These are phyloP conservation scores for Entomortierella parvispora DNA, from an alignment of 192 early-diverging fungal genomes.

Conservation along the genomic window DNA sequence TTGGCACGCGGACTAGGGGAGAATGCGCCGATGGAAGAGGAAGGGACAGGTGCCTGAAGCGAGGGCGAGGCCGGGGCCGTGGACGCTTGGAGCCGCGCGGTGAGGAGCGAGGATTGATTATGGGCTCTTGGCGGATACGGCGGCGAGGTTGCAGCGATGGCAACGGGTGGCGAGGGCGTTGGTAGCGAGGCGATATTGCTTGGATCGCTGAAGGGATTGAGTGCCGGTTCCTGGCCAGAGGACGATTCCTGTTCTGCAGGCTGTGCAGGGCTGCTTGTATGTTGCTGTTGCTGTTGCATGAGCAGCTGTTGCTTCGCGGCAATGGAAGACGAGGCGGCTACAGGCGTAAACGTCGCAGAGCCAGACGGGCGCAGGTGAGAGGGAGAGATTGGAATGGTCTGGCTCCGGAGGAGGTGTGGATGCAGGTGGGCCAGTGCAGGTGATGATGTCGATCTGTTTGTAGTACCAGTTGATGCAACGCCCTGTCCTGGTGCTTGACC, in stretches of 20 bases:
- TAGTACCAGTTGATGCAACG: not conserved
- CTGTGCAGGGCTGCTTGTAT: too few species aligned
- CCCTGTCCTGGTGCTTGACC: not conserved
- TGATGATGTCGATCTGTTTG: not conserved
- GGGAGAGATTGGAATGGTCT: conserved; percentile 37
- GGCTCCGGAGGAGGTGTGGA: conserved; percentile 32
- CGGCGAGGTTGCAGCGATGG: conserved; percentile 9
- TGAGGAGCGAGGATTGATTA: conserved; percentile 36
- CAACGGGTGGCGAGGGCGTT: not conserved
- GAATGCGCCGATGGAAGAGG: conserved; percentile 1
- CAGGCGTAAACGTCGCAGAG: conserved; percentile 28
- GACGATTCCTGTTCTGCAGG: conserved; percentile 1
- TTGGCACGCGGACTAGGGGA: conserved; percentile 12
- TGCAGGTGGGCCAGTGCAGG: conserved; percentile 1
- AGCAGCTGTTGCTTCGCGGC: conserved; percentile 33
- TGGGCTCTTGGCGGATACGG: conserved; percentile 18
- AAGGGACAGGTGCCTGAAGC: conserved; percentile 36
- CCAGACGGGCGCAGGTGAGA: conserved; percentile 28
- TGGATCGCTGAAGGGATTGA: conserved; percentile 37
- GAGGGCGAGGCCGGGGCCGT: conserved; percentile 13
- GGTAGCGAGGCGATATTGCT: conserved; percentile 10
- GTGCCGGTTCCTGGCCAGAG: not conserved
- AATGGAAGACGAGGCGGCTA: conserved; percentile 26
- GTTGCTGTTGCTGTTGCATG: conserved; percentile 4
- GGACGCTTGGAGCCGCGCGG: conserved; percentile 27